Evolutionary conservation across 805 yeast species (phyloP), one percentile per base, ranked within the genome.

Genomic region (Torulaspora indica): DNA sequence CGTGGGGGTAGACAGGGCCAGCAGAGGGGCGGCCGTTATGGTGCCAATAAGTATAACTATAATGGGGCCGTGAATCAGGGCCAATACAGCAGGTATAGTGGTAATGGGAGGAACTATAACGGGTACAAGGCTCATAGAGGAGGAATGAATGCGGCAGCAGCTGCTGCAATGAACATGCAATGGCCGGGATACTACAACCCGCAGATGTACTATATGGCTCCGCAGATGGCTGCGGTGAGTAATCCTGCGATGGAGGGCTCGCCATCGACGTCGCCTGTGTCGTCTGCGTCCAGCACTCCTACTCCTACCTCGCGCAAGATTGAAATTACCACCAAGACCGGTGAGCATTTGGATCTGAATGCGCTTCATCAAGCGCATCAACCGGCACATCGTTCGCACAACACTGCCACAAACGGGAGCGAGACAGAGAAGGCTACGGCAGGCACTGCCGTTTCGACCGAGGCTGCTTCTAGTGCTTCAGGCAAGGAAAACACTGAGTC

Each of bases 241-340:
- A 40, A 44, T 18, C 42, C 40, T 10, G 24, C 46, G 6, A 28
- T 43, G 33, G 51, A 47, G 36, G 34, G 37, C 15, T 42, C 51
- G 3, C 39, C 46, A 18, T 40, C 49, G 8, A 44, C 35, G 10
- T 48, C 49, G n/a, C 48, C 52, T 9, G 32, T 35, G 27, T 45
- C 48, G 22, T 40, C 44, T 5, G 43, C 43, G 13, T 45, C 52
- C 7, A 41, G 48, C 28, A 28, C 52, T 12, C 43, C 49, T 6
- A 43, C 52, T 17, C 57, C 56, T 14, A 47, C 53, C 7, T 34
- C 52, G 8, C 57, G 51, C 18, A 61, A 57, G 46, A 57, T 63
- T 43, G 64, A 59, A 48, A 63, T 61, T 36, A 60, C 66, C 6
- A 60, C 63, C n/a, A 62, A 61, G 47, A 53, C 59, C 33, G 66